Percentiles rank a stretch among this genome's conserved stretches.
phyloP scores from a whole-genome alignment of 306 rosid species.

The Vicia faba region DNA sequence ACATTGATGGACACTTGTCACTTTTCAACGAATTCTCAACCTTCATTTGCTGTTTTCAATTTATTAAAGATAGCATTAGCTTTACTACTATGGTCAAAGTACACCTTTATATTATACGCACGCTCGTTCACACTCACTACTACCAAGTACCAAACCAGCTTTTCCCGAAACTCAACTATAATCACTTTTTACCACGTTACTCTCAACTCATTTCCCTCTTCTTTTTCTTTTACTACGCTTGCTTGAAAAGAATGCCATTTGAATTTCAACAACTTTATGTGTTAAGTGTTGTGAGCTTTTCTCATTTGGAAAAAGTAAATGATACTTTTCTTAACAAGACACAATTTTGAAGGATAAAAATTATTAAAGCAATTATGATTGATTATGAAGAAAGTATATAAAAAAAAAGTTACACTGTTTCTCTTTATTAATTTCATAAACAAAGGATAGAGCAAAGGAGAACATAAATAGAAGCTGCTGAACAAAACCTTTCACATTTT shows the following conservation, averaged over 20 bases:
- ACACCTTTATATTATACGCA: slow-evolving; percentile 9
- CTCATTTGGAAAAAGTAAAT: slow-evolving; percentile 9
- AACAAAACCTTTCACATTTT: slow-evolving; percentile 56
- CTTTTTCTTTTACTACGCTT: background rate
- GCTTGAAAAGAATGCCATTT: background rate
- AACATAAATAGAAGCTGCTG: slow-evolving; percentile 39
- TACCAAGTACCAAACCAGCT: background rate
- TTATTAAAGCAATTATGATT: slow-evolving; percentile 22
- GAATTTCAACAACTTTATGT: background rate
- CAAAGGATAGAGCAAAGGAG: slow-evolving; percentile 52
- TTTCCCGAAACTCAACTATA: background rate
- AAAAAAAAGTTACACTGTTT: slow-evolving; percentile 34
- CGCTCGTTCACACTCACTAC: slow-evolving; percentile 4
- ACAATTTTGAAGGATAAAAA: background rate
- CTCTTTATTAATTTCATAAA: slow-evolving; percentile 49
- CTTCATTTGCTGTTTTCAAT: background rate
- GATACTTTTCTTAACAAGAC: background rate
- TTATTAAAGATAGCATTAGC: background rate
- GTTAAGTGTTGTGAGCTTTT: background rate
- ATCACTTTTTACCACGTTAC: slow-evolving; percentile 5
- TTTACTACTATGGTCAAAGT: background rate
- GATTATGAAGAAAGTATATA: slow-evolving; percentile 4
- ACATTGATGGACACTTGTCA: background rate
- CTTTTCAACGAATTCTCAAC: background rate
- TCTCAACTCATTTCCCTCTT: background rate